Percentiles rank a stretch among this genome's conserved stretches.
Evolutionary conservation across 2,329 filamentous ascomycete genomes (phyloP).

Genomic region (Arthrobotrys entomopaga): DNA sequence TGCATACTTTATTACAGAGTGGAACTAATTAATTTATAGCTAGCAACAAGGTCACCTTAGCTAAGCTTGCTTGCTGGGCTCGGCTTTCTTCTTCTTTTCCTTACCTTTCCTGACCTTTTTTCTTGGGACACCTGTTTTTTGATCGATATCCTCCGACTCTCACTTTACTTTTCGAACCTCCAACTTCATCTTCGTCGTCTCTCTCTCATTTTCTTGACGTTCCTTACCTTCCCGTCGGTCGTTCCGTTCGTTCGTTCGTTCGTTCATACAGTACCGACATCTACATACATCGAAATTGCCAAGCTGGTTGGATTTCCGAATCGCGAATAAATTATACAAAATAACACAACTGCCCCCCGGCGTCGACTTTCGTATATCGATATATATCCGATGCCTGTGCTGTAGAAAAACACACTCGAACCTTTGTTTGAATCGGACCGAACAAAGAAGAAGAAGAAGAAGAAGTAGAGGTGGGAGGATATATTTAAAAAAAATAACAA

Average conservation of each 20-base stretch:
- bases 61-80: background rate
- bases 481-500: background rate
- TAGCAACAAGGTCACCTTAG: background rate
- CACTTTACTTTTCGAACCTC: no score
- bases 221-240: background rate
- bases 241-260: background rate
- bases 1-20: no score
- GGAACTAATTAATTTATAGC: background rate
- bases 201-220: background rate
- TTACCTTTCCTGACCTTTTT: background rate
- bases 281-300: background rate
- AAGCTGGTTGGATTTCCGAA: slow-evolving; percentile 16
- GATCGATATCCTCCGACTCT: background rate
- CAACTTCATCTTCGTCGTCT: background rate
- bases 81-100: background rate
- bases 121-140: slow-evolving; percentile 1
- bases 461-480: background rate
- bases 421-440: background rate
- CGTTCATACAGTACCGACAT: background rate
- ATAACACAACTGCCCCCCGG: background rate
- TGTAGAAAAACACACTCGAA: background rate
- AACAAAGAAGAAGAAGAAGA: background rate
- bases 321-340: slow-evolving; percentile 5
- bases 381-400: background rate
- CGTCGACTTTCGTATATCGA: background rate